These are phyloP conservation scores for Fusarium dlaminii DNA, from an alignment of 2,329 filamentous ascomycete genomes.

Conservation along the genomic window DNA sequence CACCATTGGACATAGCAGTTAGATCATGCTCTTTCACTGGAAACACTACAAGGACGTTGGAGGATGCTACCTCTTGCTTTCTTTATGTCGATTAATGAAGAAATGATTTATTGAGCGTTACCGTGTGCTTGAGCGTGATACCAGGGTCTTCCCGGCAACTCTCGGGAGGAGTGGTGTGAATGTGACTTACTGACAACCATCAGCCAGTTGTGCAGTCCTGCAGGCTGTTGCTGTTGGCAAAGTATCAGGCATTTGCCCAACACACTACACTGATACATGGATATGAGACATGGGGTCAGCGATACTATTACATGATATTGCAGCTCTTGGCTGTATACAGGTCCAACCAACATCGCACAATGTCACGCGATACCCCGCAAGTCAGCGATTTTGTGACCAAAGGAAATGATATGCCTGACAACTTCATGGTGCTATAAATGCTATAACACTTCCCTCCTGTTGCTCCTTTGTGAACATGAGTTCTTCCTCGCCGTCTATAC, in stretches of 20 bases:
- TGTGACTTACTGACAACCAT: background rate
- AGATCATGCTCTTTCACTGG: constrained; percentile 11
- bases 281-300: constrained; percentile 28
- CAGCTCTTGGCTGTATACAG: constrained; percentile 35
- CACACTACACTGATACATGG: constrained; percentile 7
- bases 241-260: constrained; percentile 19
- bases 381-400: constrained; percentile 14
- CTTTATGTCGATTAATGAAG: constrained; percentile 29
- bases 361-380: constrained; percentile 41
- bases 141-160: background rate
- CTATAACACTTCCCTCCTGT: background rate
- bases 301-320: constrained; percentile 41
- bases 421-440: constrained; percentile 27
- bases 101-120: constrained; percentile 14
- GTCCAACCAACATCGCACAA: constrained; percentile 16
- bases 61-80: background rate
- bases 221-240: background rate
- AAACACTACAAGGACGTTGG: background rate
- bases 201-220: background rate
- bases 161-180: background rate
- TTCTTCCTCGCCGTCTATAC: background rate
- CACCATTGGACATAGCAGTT: constrained; percentile 39
- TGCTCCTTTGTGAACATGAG: background rate
- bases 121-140: background rate
- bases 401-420: background rate